phyloP scores from a whole-genome alignment of 768 basidiomycete species.

The Auricularia sp. region DNA sequence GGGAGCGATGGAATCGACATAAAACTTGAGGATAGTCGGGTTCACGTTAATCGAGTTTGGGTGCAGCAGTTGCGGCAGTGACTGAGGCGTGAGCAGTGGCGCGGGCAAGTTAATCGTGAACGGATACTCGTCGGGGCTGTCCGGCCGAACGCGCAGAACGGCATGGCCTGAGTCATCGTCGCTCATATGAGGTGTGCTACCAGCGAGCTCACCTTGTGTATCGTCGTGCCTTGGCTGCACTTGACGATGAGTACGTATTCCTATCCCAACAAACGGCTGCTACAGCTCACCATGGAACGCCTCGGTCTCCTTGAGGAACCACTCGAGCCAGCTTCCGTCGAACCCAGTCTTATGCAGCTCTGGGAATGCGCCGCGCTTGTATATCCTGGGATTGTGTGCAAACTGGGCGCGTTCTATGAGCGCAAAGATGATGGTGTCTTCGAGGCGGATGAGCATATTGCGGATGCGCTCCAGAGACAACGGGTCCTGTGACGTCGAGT shows the following conservation, averaged over 20 bases:
- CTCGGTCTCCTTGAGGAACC: conserved; percentile 95
- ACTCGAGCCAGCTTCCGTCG: conserved; percentile 87
- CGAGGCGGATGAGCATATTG: conserved; percentile 76
- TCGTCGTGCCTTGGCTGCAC: conserved; percentile 79
- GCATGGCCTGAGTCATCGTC: background rate
- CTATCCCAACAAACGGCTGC: background rate
- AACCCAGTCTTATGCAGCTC: conserved; percentile 70
- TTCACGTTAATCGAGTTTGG: conserved; percentile 82
- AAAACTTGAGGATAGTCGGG: conserved; percentile 77
- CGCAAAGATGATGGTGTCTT: conserved; percentile 98
- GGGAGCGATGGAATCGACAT: conserved; percentile 79
- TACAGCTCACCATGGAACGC: conserved; percentile 75
- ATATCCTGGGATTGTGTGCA: conserved; percentile 85
- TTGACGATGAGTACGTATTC: background rate
- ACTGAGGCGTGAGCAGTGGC: conserved; percentile 66
- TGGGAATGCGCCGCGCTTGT: conserved; percentile 66
- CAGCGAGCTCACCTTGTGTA: conserved; percentile 67
- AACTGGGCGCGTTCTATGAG: conserved; percentile 97
- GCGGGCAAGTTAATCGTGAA: conserved; percentile 76
- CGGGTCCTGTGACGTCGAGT: conserved; percentile 60
- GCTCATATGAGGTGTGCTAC: background rate
- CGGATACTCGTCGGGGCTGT: conserved; percentile 94
- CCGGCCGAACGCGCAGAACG: background rate
- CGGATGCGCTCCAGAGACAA: conserved; percentile 84
- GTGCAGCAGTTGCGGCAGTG: conserved; percentile 68